These are phyloP conservation scores for Gaultheria prostrata DNA, from an alignment of 148 eudicot species.

Conservation along the genomic window DNA sequence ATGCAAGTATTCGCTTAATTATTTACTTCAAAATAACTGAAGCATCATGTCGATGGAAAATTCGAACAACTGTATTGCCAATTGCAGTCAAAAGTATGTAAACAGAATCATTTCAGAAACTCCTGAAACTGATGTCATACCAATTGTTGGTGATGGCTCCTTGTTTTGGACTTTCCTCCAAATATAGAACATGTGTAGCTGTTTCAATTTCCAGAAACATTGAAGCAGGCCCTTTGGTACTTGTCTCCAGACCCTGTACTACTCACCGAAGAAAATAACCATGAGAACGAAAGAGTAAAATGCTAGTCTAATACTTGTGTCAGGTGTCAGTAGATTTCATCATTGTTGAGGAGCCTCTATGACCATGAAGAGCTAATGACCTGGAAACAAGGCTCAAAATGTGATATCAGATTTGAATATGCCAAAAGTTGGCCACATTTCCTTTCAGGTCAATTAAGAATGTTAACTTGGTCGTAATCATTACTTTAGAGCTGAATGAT, in stretches of 20 bases:
- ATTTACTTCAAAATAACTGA: neutral
- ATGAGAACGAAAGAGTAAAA: neutral
- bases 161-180: neutral
- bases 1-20: conserved; percentile 11
- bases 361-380: neutral
- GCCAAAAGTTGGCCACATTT: no score
- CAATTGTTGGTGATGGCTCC: neutral
- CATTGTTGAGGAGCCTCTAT: neutral
- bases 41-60: neutral
- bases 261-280: no score
- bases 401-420: no score
- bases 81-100: neutral
- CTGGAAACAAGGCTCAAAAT: neutral
- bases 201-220: neutral
- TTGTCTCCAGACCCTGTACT: neutral
- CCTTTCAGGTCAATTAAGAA: no score
- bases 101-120: neutral
- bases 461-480: no score
- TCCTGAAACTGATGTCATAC: neutral
- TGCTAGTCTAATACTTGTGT: conserved; percentile 1
- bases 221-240: neutral
- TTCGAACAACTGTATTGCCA: neutral
- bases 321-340: neutral
- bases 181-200: neutral
- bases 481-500: neutral